phyloP scores from a whole-genome alignment of 345 rosid species.

The Populus tremula region DNA sequence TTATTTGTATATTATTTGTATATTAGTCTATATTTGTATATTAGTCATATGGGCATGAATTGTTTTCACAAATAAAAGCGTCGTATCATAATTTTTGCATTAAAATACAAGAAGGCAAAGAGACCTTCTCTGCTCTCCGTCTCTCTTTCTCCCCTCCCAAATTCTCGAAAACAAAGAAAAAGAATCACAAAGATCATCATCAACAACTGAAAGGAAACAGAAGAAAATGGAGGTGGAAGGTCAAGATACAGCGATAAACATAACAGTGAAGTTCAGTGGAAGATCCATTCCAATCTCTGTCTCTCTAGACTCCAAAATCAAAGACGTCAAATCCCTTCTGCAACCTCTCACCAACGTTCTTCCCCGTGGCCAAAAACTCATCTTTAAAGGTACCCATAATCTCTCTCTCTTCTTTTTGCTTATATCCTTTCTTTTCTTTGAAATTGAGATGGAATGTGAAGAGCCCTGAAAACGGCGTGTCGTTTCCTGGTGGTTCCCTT shows the following conservation, averaged over 20 bases:
- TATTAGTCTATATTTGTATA: too few relatives aligned
- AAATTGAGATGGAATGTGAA: background rate
- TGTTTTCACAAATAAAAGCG: too few relatives aligned
- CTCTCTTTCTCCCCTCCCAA: background rate
- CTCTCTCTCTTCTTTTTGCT: background rate
- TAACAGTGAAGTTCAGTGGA: constrained; percentile 71
- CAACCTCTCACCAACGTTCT: constrained; percentile 88
- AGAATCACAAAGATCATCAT: background rate
- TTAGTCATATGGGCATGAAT: too few relatives aligned
- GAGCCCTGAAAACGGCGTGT: background rate
- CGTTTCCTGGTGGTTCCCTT: constrained; percentile 3
- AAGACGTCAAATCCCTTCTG: constrained; percentile 64
- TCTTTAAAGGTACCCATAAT: constrained; percentile 56
- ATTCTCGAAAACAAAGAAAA: background rate
- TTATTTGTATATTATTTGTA: too few relatives aligned
- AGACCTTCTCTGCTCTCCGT: background rate
- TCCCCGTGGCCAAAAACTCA: constrained; percentile 93
- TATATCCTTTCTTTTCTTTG: background rate
- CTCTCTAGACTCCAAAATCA: constrained; percentile 47
- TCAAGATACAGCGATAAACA: constrained; percentile 20
- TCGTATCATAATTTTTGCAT: too few relatives aligned
- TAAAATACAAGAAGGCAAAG: too few relatives aligned
- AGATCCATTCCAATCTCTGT: constrained; percentile 53
- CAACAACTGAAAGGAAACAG: background rate
- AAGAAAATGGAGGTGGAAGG: constrained; percentile 5